Conservation (phyloP, 768 basidiomycete genomes). For the Scleroderma citrinum region DNA sequence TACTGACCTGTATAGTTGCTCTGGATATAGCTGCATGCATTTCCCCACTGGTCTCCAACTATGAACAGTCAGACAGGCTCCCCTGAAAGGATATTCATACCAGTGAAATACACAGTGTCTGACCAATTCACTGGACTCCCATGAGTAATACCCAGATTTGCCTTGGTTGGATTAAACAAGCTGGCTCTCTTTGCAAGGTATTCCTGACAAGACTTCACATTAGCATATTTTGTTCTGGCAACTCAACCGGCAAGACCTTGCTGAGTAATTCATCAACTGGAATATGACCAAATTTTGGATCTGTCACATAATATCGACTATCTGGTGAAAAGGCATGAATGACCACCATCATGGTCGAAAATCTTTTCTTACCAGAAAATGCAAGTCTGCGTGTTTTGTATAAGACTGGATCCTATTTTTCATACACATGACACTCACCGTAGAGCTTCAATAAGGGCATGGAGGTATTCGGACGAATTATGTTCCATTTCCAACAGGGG, state of each 20-base stretch:
- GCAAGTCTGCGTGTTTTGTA: slow-evolving; percentile 40
- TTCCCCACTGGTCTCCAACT: slow-evolving; percentile 85
- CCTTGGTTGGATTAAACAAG: slow-evolving; percentile 65
- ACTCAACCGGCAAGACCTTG: slow-evolving; percentile 44
- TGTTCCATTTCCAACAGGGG: slow-evolving; percentile 79
- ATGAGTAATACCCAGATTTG: slow-evolving; percentile 61
- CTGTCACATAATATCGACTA: slow-evolving; percentile 85
- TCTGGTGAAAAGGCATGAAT: slow-evolving; percentile 41
- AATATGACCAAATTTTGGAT: slow-evolving; percentile 72
- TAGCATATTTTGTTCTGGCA: no score
- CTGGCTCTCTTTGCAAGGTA: slow-evolving; percentile 78
- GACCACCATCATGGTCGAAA: neutral
- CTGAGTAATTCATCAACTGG: slow-evolving; percentile 81
- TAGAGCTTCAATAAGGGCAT: slow-evolving; percentile 79
- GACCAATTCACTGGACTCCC: slow-evolving; percentile 83
- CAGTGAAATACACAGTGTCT: slow-evolving; percentile 94
- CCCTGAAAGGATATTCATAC: slow-evolving; percentile 29
- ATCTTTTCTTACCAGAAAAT: slow-evolving; percentile 58
- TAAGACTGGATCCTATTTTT: no score
- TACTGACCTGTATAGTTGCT: slow-evolving; percentile 75
- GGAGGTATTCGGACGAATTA: slow-evolving; percentile 86
- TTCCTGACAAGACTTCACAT: slow-evolving; percentile 45
- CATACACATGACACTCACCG: slow-evolving; percentile 57
- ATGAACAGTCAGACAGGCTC: slow-evolving; percentile 1
- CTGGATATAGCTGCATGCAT: slow-evolving; percentile 85